phyloP scores from a whole-genome alignment of 2,329 filamentous ascomycete species.

The Fusarium nurragi region DNA sequence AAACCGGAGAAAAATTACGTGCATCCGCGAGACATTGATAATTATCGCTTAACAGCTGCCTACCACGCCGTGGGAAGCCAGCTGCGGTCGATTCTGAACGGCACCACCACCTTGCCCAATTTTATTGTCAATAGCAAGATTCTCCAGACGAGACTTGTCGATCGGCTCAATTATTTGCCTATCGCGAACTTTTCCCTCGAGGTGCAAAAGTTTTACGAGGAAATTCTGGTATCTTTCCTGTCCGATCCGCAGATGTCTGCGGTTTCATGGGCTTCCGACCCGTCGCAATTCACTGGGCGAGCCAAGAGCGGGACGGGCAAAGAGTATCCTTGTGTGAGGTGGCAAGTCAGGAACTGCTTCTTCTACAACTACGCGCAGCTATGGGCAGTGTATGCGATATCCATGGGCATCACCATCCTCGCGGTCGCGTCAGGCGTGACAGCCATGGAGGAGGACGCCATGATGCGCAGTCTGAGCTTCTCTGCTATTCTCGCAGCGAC shows the following conservation, averaged over 20 bases:
- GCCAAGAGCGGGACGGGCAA: slow-evolving; percentile 9
- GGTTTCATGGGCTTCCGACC: slow-evolving; percentile 40
- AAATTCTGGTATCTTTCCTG: slow-evolving; percentile 40
- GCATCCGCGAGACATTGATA: slow-evolving; percentile 22
- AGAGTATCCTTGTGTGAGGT: slow-evolving; percentile 29
- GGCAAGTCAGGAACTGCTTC: slow-evolving; percentile 35
- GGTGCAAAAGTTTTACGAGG: slow-evolving; percentile 41
- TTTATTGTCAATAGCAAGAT: slow-evolving; percentile 30
- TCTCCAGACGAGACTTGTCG: slow-evolving; percentile 35
- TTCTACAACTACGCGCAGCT: slow-evolving; percentile 36
- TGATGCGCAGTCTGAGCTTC: slow-evolving; percentile 40
- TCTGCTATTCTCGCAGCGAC: slow-evolving; percentile 42
- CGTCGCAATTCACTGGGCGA: slow-evolving; percentile 23
- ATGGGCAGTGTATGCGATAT: slow-evolving; percentile 39
- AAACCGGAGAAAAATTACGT: slow-evolving; percentile 35
- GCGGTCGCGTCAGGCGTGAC: slow-evolving; percentile 31
- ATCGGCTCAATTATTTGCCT: slow-evolving; percentile 37
- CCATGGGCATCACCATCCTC: slow-evolving; percentile 36
- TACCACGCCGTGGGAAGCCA: slow-evolving; percentile 38
- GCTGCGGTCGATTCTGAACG: slow-evolving; percentile 35
- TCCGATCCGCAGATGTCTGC: slow-evolving; percentile 41
- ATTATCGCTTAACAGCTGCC: slow-evolving; percentile 35
- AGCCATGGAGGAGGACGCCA: slow-evolving; percentile 39
- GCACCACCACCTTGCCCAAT: slow-evolving; percentile 39
- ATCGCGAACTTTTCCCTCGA: slow-evolving; percentile 28